Conservation (phyloP, 768 basidiomycete species). For the Phlebiopsis flavidoalba region DNA sequence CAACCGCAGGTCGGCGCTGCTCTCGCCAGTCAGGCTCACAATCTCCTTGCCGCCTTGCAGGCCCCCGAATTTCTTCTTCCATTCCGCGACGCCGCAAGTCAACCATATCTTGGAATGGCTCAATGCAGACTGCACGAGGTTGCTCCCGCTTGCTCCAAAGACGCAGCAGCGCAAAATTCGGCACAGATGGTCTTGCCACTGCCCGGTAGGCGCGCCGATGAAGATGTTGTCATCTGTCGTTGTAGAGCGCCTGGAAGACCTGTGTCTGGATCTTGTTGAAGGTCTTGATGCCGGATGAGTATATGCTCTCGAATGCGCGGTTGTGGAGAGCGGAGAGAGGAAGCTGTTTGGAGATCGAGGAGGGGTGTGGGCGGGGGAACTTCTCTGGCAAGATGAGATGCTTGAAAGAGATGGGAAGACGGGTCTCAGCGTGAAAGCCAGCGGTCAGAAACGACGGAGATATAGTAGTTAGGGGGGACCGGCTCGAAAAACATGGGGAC, state of each 20-base stretch:
- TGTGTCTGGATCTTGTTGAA: conserved; percentile 99
- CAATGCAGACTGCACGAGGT: conserved; percentile 86
- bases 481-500: conserved; percentile 94
- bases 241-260: conserved; percentile 97
- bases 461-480: conserved; percentile 97
- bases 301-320: conserved; percentile 86
- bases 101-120: conserved; percentile 98
- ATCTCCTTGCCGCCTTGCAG: conserved; percentile 93
- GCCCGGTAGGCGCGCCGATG: conserved; percentile 93
- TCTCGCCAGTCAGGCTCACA: conserved; percentile 90
- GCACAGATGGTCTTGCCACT: conserved; percentile 97
- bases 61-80: conserved; percentile 76
- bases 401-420: conserved; percentile 94
- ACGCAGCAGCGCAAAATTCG: conserved; percentile 91
- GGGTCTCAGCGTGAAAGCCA: conserved; percentile 96
- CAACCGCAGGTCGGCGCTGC: conserved; percentile 83
- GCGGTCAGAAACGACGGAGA: conserved; percentile 89
- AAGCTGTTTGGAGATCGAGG: conserved; percentile 85
- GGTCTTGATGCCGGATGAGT: conserved; percentile 69
- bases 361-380: conserved; percentile 91
- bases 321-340: conserved; percentile 92
- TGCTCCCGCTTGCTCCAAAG: conserved; percentile 87
- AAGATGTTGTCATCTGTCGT: conserved; percentile 95
- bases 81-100: conserved; percentile 85
- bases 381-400: conserved; percentile 96